Evolutionary conservation across 345 rosid species (phyloP), one percentile per base, ranked within the genome.

Genomic region (Luvunga scandens): DNA sequence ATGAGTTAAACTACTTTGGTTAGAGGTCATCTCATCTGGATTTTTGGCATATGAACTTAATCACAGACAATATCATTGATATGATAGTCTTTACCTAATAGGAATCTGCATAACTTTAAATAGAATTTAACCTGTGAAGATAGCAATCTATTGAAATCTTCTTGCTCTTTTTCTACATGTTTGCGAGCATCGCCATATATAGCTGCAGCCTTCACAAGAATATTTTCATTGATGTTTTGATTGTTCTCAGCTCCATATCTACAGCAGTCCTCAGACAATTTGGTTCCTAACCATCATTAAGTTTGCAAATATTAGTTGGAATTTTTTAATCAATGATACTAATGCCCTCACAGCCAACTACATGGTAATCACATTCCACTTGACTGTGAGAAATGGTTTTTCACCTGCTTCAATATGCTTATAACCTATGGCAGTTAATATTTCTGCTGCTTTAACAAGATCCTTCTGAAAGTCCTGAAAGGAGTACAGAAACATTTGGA

Each of bases 401-500:
- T 74, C 79, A 95, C 99, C 99, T 86, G 96, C 88, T 89, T 95
- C 99, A 63, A 93, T 89, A 69, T 93, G 92, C 82, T 88, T 90
- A 73, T 89, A 90, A 53, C 98, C 95, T 12, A 94, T 91, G 48
- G 94, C 84, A 4, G 91, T 87, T 83, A 92, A 90, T 24, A 87
- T 65, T 83, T 95, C 99, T 7, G 92, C 98, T 63, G 94, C 96
- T 89, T 82, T 95, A 61, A 93, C 83, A 6, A 95, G 64, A 62
- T 93, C 99, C 75, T 80, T 95, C 76, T 95, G 99, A 73, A 93
- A 93, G 72, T 95, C 99, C 99, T 95, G 93, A 79, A 81, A 69
- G 76, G 39, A 77, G 71, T 2, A 28, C 13, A 69, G 18, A 61
- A 30, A 57, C 25, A 48, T 60, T 81, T 45, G 67, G 66, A 61